phyloP scores from a whole-genome alignment of 768 basidiomycete species.

The Harrya chromipes region DNA sequence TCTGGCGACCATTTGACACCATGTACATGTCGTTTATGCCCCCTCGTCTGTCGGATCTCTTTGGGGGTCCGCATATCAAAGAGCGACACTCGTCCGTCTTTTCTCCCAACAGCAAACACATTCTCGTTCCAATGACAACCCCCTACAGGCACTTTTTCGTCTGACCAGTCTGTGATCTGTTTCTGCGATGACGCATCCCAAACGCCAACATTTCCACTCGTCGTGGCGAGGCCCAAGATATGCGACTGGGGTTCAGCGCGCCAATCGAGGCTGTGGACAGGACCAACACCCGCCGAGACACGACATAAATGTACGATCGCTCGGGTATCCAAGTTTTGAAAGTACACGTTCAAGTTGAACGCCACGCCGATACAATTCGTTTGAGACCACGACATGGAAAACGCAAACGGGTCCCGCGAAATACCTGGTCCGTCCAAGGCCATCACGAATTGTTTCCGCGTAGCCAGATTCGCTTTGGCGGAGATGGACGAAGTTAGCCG shows the following conservation, averaged over 20 bases:
- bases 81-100: constrained; percentile 37
- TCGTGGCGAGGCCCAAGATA: constrained; percentile 52
- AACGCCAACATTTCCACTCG: constrained; percentile 47
- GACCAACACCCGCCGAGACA: constrained; percentile 33
- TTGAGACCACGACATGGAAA: constrained; percentile 59
- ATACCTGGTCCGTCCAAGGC: constrained; percentile 67
- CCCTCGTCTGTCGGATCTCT: constrained; percentile 26
- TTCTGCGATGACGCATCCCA: constrained; percentile 45
- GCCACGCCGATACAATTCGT: constrained; percentile 61
- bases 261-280: constrained; percentile 52
- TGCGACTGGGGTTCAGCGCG: constrained; percentile 38
- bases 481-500: constrained; percentile 39
- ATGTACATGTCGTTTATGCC: constrained; percentile 35
- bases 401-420: constrained; percentile 49
- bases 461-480: constrained; percentile 54
- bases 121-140: constrained; percentile 40
- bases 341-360: constrained; percentile 56
- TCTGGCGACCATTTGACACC: constrained; percentile 42
- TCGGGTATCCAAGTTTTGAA: constrained; percentile 57
- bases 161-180: constrained; percentile 34
- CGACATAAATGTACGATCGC: constrained; percentile 50
- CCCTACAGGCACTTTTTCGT: constrained; percentile 34
- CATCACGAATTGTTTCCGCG: constrained; percentile 51
- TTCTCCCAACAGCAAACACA: constrained; percentile 38
- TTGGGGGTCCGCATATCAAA: constrained; percentile 36